A percentile compares a stretch with the other conserved stretches of the same genome.
These are phyloP conservation scores for Vaccinium myrtillus DNA, from an alignment of 148 eudicot genomes.

Conservation along the genomic window DNA sequence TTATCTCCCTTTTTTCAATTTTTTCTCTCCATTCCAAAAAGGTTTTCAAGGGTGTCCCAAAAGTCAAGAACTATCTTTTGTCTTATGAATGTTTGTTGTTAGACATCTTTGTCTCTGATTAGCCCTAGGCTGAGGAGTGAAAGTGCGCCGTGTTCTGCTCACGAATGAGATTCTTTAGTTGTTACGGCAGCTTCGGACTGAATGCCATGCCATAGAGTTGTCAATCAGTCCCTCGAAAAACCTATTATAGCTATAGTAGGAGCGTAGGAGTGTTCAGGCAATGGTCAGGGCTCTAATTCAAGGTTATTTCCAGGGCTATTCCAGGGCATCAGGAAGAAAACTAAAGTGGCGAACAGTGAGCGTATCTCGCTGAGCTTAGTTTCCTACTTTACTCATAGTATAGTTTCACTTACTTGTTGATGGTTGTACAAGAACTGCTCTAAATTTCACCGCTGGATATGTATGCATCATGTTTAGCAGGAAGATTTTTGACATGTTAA, in stretches of 20 bases:
- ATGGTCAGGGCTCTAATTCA: too few relatives aligned
- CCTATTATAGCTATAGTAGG: too few relatives aligned
- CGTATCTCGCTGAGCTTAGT: neutral
- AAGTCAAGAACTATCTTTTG: neutral
- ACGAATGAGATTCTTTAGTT: too few relatives aligned
- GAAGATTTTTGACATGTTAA: neutral
- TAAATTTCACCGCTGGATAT: neutral
- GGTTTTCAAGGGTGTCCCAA: neutral
- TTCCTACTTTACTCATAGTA: neutral
- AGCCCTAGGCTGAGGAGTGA: too few relatives aligned
- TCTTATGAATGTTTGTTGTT: neutral
- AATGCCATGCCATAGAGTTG: too few relatives aligned
- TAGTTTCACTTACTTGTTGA: neutral
- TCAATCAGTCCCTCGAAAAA: too few relatives aligned
- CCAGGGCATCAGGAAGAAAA: neutral
- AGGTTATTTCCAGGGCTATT: too few relatives aligned
- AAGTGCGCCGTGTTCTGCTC: too few relatives aligned
- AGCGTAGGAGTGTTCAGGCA: too few relatives aligned
- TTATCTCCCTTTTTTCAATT: neutral
- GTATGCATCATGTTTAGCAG: conserved; percentile 1
- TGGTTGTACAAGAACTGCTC: conserved; percentile 2
- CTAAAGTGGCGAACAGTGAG: neutral
- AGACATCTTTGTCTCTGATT: too few relatives aligned
- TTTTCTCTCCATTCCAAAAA: neutral
- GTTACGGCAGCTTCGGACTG: too few relatives aligned